Evolutionary conservation across 2,329 filamentous ascomycete species (phyloP).

Genomic region (Elsinoe perseae): DNA sequence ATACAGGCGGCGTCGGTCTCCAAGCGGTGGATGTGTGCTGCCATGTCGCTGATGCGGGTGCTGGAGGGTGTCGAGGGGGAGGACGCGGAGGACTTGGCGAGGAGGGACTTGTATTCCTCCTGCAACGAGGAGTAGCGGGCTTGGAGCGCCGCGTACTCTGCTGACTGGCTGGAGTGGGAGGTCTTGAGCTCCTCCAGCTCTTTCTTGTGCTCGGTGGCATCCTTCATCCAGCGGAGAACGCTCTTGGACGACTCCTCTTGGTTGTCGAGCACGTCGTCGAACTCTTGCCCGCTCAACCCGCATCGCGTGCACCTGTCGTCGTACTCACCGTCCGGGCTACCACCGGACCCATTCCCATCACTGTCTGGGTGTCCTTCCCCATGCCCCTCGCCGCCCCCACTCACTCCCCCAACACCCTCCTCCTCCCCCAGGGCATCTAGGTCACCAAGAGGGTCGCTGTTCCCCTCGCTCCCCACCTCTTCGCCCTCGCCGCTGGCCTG

Average conservation of each 20-base stretch:
- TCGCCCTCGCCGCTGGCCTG: background rate
- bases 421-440: background rate
- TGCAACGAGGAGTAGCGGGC: too few species aligned
- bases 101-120: too few species aligned
- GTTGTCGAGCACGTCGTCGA: background rate
- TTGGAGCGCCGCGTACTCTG: background rate
- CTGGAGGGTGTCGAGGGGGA: too few species aligned
- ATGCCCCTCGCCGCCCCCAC: background rate
- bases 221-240: background rate
- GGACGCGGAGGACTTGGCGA: too few species aligned
- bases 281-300: background rate
- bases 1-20: background rate
- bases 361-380: background rate
- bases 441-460: background rate
- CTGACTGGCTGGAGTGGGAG: background rate
- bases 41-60: background rate
- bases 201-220: background rate
- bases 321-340: too few species aligned
- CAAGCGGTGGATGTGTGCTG: background rate
- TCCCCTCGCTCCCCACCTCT: background rate
- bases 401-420: background rate
- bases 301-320: background rate
- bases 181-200: background rate
- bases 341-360: background rate
- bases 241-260: background rate